These are phyloP conservation scores for Galerina sulciceps DNA, from an alignment of 768 basidiomycete species.

Conservation along the genomic window DNA sequence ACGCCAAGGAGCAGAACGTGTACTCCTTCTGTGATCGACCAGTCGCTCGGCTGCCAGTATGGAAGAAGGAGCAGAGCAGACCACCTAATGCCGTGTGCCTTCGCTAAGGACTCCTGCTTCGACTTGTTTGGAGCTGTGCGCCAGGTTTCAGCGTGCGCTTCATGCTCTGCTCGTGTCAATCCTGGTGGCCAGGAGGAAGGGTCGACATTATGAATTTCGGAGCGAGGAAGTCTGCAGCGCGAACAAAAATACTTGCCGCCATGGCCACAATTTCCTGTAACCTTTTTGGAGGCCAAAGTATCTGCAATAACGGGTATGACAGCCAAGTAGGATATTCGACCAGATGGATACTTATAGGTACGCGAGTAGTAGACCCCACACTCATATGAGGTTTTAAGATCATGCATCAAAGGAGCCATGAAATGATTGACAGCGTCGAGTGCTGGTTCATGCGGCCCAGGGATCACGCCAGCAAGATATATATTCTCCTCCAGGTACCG, in stretches of 20 bases:
- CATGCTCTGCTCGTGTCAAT: constrained; percentile 23
- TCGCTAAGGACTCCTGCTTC: background rate
- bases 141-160: background rate
- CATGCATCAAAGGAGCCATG: constrained; percentile 32
- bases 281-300: constrained; percentile 13
- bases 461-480: background rate
- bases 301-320: constrained; percentile 13
- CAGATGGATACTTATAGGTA: background rate
- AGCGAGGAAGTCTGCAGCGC: constrained; percentile 4
- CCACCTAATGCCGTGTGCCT: background rate
- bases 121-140: background rate
- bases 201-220: constrained; percentile 7
- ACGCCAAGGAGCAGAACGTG: constrained; percentile 40
- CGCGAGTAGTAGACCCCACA: constrained; percentile 5
- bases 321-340: constrained; percentile 1
- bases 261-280: constrained; percentile 11
- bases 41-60: constrained; percentile 20
- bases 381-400: constrained; percentile 15
- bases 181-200: background rate
- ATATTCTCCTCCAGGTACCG: background rate
- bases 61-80: background rate
- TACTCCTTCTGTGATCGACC: constrained; percentile 44
- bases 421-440: constrained; percentile 34
- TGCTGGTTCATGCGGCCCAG: constrained; percentile 27
- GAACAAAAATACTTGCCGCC: constrained; percentile 11